Conservation (phyloP, 1,139 yeast species). For the Hyphopichia fennica region DNA sequence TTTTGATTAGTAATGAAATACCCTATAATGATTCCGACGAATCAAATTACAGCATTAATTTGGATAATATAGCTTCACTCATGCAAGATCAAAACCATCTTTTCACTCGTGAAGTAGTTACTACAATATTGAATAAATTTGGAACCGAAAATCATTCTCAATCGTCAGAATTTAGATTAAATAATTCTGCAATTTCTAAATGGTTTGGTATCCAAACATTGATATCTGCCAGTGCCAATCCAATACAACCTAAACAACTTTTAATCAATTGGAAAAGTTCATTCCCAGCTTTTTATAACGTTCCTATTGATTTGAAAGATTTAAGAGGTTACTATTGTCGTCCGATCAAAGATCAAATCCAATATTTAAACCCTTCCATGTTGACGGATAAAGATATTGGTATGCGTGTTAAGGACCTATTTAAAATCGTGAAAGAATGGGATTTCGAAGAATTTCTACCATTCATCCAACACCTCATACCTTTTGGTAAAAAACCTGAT, state of each 20-base stretch:
- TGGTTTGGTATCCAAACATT: constrained; percentile 66
- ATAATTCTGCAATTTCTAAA: constrained; percentile 41
- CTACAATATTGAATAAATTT: constrained; percentile 50
- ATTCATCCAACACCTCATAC: constrained; percentile 57
- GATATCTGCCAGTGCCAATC: neutral
- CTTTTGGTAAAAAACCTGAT: constrained; percentile 61
- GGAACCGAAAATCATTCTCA: constrained; percentile 14
- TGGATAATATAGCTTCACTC: constrained; percentile 17
- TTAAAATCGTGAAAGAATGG: constrained; percentile 67
- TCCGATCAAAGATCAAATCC: constrained; percentile 46
- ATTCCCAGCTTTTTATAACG: constrained; percentile 64
- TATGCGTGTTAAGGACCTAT: constrained; percentile 59
- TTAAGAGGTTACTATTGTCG: constrained; percentile 57
- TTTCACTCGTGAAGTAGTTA: constrained; percentile 35
- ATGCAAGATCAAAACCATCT: constrained; percentile 14
- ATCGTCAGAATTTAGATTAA: constrained; percentile 25
- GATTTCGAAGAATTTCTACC: constrained; percentile 70
- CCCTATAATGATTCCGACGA: constrained; percentile 18
- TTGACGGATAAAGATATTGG: constrained; percentile 51
- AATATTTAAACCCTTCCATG: constrained; percentile 47
- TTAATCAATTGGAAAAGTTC: constrained; percentile 62
- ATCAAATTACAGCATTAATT: constrained; percentile 15
- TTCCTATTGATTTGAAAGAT: constrained; percentile 51
- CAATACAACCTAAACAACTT: constrained; percentile 42
- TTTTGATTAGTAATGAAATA: constrained; percentile 46